Evolutionary conservation across 2,329 filamentous ascomycete genomes (phyloP), one percentile per base, ranked within the genome.

Genomic region (Neospermospora avenae): DNA sequence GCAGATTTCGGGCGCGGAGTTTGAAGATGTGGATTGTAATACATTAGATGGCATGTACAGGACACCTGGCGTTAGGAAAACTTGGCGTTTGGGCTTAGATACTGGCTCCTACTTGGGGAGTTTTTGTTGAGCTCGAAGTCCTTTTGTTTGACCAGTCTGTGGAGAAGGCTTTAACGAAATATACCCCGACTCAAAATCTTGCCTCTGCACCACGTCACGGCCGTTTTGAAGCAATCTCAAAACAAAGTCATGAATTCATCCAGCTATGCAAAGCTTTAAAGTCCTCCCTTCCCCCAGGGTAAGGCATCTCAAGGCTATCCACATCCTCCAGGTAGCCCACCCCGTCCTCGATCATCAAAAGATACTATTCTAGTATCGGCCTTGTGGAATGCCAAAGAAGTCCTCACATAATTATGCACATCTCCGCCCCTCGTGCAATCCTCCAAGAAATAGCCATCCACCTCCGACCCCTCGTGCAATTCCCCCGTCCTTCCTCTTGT

Each of bases 341-440:
- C 57, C 16, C 58, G 16, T 20, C 22, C 60, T 55, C 56, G 59
- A 55, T 48, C 13, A 48, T 55, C 20, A 59, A 64, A 64, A 66
- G 67, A 68, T 62, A 68, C 65, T 62, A 58, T 66, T 68, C 68
- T 69, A 68, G 63, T 69, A 68, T 69, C 65, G 63, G 55, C 62
- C 63, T 49, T 63, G 58, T 55, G 13, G 60, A 65, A 64, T 68
- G 57, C 62, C 57, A 60, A 65, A 62, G 51, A 62, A 22, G 45
- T 57, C 51, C 46, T 37, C 48, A 52, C 55, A 59, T 59, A 42
- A 34, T 57, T 61, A 65, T 67, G 62, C 65, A 66, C 56, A 61
- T 66, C 58, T 51, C 34, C 22, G 31, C 48, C 55, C 48, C 28
- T 62, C 59, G n/a, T 49, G 39, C 51, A 48, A 28, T 31, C 56